Evolutionary conservation across 1,139 yeast genomes (phyloP).

Genomic region (Kurtzmaniella natalensis): DNA sequence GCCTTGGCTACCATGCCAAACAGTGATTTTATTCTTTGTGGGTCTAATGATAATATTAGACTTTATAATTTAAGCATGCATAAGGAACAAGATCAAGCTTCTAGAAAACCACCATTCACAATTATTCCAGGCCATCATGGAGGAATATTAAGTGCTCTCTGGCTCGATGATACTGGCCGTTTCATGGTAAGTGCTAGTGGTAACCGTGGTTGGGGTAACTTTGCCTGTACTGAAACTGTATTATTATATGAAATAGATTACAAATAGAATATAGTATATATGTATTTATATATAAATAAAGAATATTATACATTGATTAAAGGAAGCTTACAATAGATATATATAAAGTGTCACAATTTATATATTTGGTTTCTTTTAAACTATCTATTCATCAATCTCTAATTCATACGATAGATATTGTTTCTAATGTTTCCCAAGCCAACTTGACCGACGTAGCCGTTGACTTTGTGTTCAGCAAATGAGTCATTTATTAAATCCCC

Average conservation of each 20-base stretch:
- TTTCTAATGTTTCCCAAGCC: slow-evolving; percentile 31
- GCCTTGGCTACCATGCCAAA: slow-evolving; percentile 80
- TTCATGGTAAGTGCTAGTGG: slow-evolving; percentile 92
- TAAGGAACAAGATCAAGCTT: slow-evolving; percentile 24
- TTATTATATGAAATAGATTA: slow-evolving; percentile 70
- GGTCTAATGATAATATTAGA: slow-evolving; percentile 85
- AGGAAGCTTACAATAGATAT: no score
- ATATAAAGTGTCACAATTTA: slow-evolving; percentile 1
- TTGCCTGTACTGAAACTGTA: slow-evolving; percentile 72
- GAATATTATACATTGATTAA: no score
- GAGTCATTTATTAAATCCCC: slow-evolving; percentile 12
- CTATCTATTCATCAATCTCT: neutral
- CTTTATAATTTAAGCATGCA: slow-evolving; percentile 68
- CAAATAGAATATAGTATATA: neutral
- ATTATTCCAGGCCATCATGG: slow-evolving; percentile 64
- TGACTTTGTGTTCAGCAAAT: slow-evolving; percentile 12
- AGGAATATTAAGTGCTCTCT: slow-evolving; percentile 52
- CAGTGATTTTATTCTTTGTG: slow-evolving; percentile 73
- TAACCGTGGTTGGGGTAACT: slow-evolving; percentile 89
- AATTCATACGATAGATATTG: slow-evolving; percentile 9
- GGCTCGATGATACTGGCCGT: slow-evolving; percentile 81
- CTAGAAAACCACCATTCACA: slow-evolving; percentile 46
- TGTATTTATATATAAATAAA: slow-evolving; percentile 5
- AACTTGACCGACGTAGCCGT: slow-evolving; percentile 19
- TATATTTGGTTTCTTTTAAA: no score